These are phyloP conservation scores for Torulaspora maleeae DNA, from an alignment of 805 yeast species.

Conservation along the genomic window DNA sequence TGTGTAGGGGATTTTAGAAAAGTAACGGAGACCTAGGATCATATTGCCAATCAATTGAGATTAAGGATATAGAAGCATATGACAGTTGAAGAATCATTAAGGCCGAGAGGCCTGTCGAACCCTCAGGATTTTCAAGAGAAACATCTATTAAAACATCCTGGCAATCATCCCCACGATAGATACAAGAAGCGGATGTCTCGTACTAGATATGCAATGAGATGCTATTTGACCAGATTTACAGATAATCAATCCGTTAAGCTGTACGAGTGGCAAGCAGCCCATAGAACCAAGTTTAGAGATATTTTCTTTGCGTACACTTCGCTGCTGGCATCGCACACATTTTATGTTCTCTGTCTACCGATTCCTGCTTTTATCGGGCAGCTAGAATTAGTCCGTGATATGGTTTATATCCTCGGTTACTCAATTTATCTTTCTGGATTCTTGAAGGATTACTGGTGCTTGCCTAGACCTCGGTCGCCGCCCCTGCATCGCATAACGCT, in stretches of 20 bases:
- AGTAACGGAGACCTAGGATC: neutral
- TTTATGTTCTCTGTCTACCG: conserved; percentile 86
- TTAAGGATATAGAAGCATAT: neutral
- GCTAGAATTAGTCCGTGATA: conserved; percentile 54
- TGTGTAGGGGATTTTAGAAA: too few species aligned
- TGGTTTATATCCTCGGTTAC: conserved; percentile 58
- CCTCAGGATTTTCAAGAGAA: conserved; percentile 22
- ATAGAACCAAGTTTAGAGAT: conserved; percentile 54
- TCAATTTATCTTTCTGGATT: conserved; percentile 65
- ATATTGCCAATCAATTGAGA: neutral
- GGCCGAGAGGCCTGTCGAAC: conserved; percentile 13
- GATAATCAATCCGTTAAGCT: conserved; percentile 61
- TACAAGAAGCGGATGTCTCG: conserved; percentile 57
- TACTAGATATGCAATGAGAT: conserved; percentile 51
- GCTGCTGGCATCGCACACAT: conserved; percentile 86
- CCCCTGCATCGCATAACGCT: conserved; percentile 86
- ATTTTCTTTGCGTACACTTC: conserved; percentile 83
- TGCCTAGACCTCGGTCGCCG: conserved; percentile 91
- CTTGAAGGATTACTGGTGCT: conserved; percentile 77
- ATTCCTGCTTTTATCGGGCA: conserved; percentile 78
- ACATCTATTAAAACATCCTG: conserved; percentile 54
- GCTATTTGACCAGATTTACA: conserved; percentile 49
- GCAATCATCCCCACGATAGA: conserved; percentile 61
- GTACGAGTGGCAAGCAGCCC: conserved; percentile 48
- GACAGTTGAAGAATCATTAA: conserved; percentile 10